Conservation (phyloP, 306 rosid genomes). For the Parietaria judaica region DNA sequence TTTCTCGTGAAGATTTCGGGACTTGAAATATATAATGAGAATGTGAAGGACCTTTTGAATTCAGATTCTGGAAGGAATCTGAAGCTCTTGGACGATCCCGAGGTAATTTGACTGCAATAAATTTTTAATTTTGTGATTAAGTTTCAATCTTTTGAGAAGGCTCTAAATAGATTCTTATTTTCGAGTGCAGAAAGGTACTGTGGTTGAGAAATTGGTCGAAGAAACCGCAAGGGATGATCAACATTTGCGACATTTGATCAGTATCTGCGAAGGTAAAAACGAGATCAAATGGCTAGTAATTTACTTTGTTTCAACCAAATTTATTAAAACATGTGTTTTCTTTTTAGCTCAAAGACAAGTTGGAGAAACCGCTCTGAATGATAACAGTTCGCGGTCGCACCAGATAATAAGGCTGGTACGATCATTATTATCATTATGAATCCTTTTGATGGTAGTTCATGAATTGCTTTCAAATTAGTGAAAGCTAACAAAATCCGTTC, state of each 20-base stretch:
- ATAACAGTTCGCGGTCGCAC: slow-evolving; percentile 93
- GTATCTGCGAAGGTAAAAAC: slow-evolving; percentile 84
- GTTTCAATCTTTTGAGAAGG: not conserved
- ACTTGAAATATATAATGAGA: slow-evolving; percentile 96
- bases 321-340: not conserved
- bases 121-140: not conserved
- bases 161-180: not conserved
- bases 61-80: slow-evolving; percentile 83
- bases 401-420: slow-evolving; percentile 94
- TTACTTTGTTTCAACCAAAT: slow-evolving; percentile 6
- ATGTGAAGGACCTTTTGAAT: slow-evolving; percentile 83
- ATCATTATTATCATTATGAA: slow-evolving; percentile 1
- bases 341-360: slow-evolving; percentile 94
- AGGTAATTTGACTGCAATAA: slow-evolving; percentile 35
- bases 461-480: slow-evolving; percentile 2
- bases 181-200: slow-evolving; percentile 78
- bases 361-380: slow-evolving; percentile 97
- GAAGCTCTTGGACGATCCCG: slow-evolving; percentile 96
- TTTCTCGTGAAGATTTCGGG: slow-evolving; percentile 83
- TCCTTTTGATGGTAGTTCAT: slow-evolving; percentile 10
- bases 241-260: slow-evolving; percentile 84
- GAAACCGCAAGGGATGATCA: slow-evolving; percentile 81
- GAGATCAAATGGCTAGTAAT: slow-evolving; percentile 6
- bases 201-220: slow-evolving; percentile 94
- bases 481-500: slow-evolving; percentile 10